Conservation (phyloP, 805 yeast genomes). For the Saccharomycopsis babjevae region DNA sequence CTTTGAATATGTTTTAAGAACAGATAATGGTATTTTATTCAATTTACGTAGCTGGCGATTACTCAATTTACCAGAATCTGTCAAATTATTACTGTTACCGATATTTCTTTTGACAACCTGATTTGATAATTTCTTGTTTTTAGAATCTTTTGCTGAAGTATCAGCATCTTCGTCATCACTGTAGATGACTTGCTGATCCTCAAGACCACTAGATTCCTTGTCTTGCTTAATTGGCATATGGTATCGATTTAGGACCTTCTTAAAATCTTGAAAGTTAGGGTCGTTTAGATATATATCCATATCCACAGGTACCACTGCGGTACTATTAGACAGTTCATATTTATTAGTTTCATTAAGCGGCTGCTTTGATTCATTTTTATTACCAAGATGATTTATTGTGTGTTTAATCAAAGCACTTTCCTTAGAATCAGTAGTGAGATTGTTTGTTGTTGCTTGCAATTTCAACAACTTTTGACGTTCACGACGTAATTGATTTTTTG, state of each 20-base stretch:
- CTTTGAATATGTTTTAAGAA: constrained; percentile 48
- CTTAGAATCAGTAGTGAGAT: neutral
- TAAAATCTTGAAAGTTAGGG: constrained; percentile 28
- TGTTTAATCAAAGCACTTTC: neutral
- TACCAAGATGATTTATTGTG: neutral
- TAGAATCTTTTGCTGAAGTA: constrained; percentile 17
- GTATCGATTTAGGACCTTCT: constrained; percentile 29
- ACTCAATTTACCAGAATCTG: constrained; percentile 22
- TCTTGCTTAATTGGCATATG: constrained; percentile 19
- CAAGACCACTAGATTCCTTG: constrained; percentile 16
- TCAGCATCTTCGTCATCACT: constrained; percentile 21
- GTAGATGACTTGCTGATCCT: constrained; percentile 16
- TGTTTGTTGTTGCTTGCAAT: constrained; percentile 1
- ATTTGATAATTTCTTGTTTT: constrained; percentile 9
- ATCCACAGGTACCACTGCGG: constrained; percentile 12
- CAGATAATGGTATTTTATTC: constrained; percentile 54
- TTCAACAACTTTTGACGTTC: constrained; percentile 34
- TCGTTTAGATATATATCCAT: constrained; percentile 22
- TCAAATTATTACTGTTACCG: neutral
- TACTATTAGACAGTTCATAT: neutral
- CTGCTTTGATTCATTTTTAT: neutral
- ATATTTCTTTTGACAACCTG: neutral
- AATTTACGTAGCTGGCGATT: constrained; percentile 42
- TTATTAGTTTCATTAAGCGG: neutral
- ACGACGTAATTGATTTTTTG: constrained; percentile 46